phyloP scores from a whole-genome alignment of 164 flowering plant genomes.

The Warburgia ugandensis region DNA sequence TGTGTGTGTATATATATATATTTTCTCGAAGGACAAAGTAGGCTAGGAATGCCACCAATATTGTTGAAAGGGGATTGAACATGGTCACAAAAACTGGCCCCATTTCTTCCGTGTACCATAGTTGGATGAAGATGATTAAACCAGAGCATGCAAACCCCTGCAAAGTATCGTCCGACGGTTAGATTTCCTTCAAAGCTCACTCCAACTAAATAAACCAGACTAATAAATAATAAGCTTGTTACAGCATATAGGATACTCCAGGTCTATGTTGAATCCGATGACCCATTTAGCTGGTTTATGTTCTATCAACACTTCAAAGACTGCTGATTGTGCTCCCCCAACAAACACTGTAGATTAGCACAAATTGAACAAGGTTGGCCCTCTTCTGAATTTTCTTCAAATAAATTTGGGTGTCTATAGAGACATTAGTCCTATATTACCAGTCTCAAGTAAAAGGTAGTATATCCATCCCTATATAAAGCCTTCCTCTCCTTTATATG shows the following conservation, averaged over 20 bases:
- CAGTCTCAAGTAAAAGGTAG: too few species aligned
- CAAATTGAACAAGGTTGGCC: too few species aligned
- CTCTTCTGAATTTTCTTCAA: too few species aligned
- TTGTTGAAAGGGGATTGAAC: constrained; percentile 69
- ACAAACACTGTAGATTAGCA: too few species aligned
- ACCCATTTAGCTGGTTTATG: constrained; percentile 56
- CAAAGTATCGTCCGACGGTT: too few species aligned
- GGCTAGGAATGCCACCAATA: constrained; percentile 53
- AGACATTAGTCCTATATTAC: too few species aligned
- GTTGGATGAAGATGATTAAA: constrained; percentile 43
- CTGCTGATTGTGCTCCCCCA: constrained; percentile 80
- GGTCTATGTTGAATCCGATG: constrained; percentile 50
- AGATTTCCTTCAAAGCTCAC: too few species aligned
- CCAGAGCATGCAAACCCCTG: constrained; percentile 74
- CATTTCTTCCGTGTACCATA: constrained; percentile 69
- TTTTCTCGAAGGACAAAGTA: constrained; percentile 66
- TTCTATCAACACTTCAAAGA: constrained; percentile 37
- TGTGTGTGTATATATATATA: too few species aligned
- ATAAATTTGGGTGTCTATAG: too few species aligned
- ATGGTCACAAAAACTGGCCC: constrained; percentile 88
- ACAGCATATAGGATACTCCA: constrained; percentile 63
- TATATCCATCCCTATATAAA: too few species aligned
- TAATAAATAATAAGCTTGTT: constrained; percentile 17
- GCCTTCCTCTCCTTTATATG: too few species aligned
- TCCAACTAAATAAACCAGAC: too few species aligned